These are phyloP conservation scores for Nevesoporus exiguus DNA, from an alignment of 768 basidiomycete genomes.

Conservation along the genomic window DNA sequence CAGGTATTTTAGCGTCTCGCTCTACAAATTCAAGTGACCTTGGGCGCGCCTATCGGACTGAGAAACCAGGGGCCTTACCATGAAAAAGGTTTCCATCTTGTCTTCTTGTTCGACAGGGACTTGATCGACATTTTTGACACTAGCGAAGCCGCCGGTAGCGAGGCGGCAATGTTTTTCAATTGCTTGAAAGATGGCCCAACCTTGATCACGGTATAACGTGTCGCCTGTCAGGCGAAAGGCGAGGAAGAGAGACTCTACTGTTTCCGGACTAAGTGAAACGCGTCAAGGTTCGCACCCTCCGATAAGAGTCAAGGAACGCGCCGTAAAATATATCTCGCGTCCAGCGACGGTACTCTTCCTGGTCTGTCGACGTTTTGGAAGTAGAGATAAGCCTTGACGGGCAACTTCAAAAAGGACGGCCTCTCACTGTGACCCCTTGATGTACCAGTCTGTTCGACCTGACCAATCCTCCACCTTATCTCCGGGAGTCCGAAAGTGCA, in stretches of 20 bases:
- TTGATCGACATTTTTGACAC: constrained; percentile 80
- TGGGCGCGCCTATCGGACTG: background rate
- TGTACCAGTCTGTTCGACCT: constrained; percentile 73
- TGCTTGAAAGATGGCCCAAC: constrained; percentile 87
- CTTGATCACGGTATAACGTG: constrained; percentile 71
- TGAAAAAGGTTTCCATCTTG: constrained; percentile 94
- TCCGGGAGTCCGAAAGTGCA: constrained; percentile 69
- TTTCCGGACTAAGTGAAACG: constrained; percentile 69
- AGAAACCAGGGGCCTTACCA: constrained; percentile 47
- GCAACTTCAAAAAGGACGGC: background rate
- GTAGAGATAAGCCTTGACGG: background rate
- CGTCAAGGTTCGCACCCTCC: background rate
- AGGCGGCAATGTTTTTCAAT: constrained; percentile 82
- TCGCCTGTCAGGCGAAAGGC: constrained; percentile 91
- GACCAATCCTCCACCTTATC: constrained; percentile 49
- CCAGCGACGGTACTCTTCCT: constrained; percentile 47
- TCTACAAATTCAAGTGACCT: constrained; percentile 39
- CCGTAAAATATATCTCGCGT: constrained; percentile 92
- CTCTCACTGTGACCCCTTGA: constrained; percentile 71
- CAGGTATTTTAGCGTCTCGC: constrained; percentile 89
- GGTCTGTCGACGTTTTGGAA: constrained; percentile 16
- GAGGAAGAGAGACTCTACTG: constrained; percentile 89
- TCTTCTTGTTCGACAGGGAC: constrained; percentile 68
- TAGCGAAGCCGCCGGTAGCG: constrained; percentile 79
- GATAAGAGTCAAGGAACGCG: constrained; percentile 25